These are phyloP conservation scores for Puccinellia tenuiflora DNA, from an alignment of 176 grass and related monocot genomes.

Conservation along the genomic window DNA sequence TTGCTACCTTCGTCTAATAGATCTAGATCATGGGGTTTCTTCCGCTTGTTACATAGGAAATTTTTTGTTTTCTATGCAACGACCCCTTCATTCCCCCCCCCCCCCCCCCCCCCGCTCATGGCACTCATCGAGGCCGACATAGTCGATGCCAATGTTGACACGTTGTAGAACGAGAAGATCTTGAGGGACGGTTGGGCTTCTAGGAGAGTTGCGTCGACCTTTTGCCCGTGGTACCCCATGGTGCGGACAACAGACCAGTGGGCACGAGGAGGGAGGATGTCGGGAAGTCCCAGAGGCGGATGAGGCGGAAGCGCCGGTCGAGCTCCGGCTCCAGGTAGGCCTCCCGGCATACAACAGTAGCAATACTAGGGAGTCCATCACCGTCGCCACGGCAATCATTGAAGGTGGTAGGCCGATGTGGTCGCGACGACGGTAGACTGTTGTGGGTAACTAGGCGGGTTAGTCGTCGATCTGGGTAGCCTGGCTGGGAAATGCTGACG, in stretches of 20 bases:
- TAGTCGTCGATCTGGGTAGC: too few relatives aligned
- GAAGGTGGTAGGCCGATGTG: too few relatives aligned
- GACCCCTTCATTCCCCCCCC: too few relatives aligned
- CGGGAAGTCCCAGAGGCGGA: conserved; percentile 60
- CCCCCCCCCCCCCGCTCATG: conserved; percentile 43
- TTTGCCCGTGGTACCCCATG: conserved; percentile 24
- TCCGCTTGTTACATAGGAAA: too few relatives aligned
- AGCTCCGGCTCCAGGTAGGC: conserved; percentile 78
- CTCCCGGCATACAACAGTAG: conserved; percentile 58
- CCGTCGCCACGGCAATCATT: background rate
- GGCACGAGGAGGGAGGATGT: conserved; percentile 37
- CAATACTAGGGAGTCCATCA: conserved; percentile 61
- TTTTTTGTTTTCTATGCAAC: too few relatives aligned
- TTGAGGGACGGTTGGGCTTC: conserved; percentile 64
- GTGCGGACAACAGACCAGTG: conserved; percentile 56
- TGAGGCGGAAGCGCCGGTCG: conserved; percentile 52
- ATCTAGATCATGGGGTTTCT: too few relatives aligned
- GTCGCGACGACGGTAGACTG: background rate
- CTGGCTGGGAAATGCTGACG: too few relatives aligned
- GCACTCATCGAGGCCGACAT: conserved; percentile 73
- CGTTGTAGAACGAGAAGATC: conserved; percentile 75
- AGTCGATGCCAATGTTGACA: conserved; percentile 81
- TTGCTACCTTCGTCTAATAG: too few relatives aligned
- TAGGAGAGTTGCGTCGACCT: conserved; percentile 48
- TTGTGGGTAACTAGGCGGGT: background rate